phyloP scores from a whole-genome alignment of 805 yeast genomes.

The Hanseniaspora vineae region DNA sequence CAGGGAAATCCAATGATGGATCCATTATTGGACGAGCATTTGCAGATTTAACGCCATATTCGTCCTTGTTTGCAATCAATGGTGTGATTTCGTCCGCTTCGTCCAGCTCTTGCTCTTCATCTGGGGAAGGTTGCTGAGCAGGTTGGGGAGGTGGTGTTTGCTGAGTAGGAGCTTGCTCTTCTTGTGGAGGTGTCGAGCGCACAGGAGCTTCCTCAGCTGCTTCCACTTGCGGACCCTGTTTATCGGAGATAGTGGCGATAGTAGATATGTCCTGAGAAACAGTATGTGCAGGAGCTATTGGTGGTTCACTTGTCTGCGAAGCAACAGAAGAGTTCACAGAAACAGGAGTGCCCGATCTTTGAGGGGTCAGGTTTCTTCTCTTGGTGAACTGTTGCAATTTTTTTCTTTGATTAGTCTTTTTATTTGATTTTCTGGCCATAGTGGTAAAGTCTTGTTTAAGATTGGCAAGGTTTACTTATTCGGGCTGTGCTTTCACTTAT shows the following conservation, averaged over 20 bases:
- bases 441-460: not conserved
- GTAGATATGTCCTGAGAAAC: no score
- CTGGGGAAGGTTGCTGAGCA: no score
- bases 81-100: constrained; percentile 1
- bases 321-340: no score
- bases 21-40: constrained; percentile 14
- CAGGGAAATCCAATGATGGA: constrained; percentile 22
- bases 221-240: no score
- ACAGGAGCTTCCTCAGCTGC: no score
- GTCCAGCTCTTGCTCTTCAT: not conserved
- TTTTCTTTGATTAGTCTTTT: constrained; percentile 5
- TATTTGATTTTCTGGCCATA: constrained; percentile 1
- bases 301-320: not conserved
- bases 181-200: not conserved
- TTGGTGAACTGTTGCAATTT: constrained; percentile 23
- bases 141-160: no score
- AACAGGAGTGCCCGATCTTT: not conserved
- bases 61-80: not conserved
- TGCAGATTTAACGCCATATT: constrained; percentile 1
- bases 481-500: no score
- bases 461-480: no score
- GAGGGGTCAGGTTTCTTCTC: constrained; percentile 7
- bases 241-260: no score
- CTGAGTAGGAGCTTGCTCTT: no score
- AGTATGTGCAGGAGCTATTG: no score